Evolutionary conservation across 257 asterid species (phyloP).

Genomic region (Cordia subcordata): DNA sequence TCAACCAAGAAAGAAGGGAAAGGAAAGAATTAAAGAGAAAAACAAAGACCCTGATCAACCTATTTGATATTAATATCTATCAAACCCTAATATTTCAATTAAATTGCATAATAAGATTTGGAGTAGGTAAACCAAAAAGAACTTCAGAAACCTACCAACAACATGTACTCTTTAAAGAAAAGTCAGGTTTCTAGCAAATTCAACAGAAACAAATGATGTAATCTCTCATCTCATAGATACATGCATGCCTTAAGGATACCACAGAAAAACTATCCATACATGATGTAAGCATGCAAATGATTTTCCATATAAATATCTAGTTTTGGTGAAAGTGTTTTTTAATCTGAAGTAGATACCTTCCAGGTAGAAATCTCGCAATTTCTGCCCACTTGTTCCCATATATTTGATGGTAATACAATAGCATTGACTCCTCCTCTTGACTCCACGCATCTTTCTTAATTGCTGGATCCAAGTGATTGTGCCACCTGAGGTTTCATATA

Average conservation of each 20-base stretch:
- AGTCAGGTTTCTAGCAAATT: too few species aligned
- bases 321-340: too few species aligned
- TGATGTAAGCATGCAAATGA: background rate
- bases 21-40: background rate
- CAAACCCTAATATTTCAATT: too few species aligned
- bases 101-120: too few species aligned
- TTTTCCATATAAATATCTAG: too few species aligned
- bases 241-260: background rate
- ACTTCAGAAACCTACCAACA: too few species aligned
- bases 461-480: slow-evolving; percentile 77
- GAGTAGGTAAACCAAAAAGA: too few species aligned
- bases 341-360: slow-evolving; percentile 51
- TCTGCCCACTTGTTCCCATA: slow-evolving; percentile 87
- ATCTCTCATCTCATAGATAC: too few species aligned
- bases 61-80: too few species aligned
- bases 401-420: slow-evolving; percentile 43
- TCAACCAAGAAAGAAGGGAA: background rate
- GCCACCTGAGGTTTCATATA: slow-evolving; percentile 56
- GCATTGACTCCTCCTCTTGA: slow-evolving; percentile 52
- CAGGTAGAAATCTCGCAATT: slow-evolving; percentile 70
- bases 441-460: slow-evolving; percentile 74
- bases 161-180: too few species aligned
- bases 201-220: background rate
- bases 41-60: too few species aligned
- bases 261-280: background rate